Evolutionary conservation across 2,329 filamentous ascomycete species (phyloP), one percentile per base, ranked within the genome.

Genomic region (Cordyceps fumosorosea): DNA sequence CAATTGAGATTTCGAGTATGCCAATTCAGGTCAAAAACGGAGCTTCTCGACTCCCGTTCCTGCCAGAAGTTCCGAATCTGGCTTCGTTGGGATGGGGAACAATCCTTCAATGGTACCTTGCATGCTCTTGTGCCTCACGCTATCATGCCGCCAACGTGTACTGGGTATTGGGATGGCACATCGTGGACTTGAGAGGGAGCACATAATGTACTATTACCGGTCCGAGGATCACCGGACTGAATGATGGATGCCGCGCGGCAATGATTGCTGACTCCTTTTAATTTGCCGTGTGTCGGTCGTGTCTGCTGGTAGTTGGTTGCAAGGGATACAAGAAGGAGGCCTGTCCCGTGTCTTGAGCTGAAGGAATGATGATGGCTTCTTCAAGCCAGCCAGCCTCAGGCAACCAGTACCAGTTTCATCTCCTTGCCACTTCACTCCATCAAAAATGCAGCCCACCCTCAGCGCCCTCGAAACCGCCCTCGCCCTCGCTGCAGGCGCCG

Each of bases 401-500:
- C 7, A 24, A 18, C 7, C 20, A 20, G 11, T 24, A 6, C 18
- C n/a, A 51, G 10, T 26, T 47, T 14, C 18, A 0, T 20, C 24
- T 14, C 18, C 18, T 22, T 50, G 3, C 37, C 2, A 14, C 16
- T 29, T 29, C 10, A n/a, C n/a, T n/a, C n/a, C 24, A 18, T 51
- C 2, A 5, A 53, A 32, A 7, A 62, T 62, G 60, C 45, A 62
- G 18, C 4, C 51, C 45, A 51, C 45, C 24, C 42, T 32, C 22
- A 29, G 40, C 52, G 8, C 34, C 16, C 53, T 62, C n/a, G 51
- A 26, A 26, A n/a, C n/a, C n/a, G 53, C 60, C 24, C 26, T 62
- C 8, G 60, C 53, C n/a, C 52, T 62, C 22, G 60, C 60, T n/a
- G 8, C 22, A 24, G 42, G 60, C 32, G 52, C 53, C 32, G n/a